A percentile compares a stretch with the other conserved stretches of the same genome.
phyloP scores from a whole-genome alignment of 768 basidiomycete genomes.

The Termitomyces sp. region DNA sequence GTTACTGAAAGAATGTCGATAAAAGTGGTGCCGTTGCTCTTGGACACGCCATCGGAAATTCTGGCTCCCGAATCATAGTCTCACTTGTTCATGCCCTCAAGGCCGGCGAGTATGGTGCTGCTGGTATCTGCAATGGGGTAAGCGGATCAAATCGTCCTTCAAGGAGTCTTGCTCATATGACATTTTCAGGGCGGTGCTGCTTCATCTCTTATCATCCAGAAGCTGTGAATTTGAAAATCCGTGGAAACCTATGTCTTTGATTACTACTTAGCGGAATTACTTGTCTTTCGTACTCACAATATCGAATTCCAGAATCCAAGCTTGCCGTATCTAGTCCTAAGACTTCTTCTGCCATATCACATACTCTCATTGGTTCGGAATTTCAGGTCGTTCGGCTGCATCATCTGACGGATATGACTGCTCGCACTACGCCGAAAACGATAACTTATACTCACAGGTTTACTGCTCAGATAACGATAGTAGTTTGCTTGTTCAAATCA shows the following conservation, averaged over 20 bases:
- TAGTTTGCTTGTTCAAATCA: neutral
- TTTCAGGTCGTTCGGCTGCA: neutral
- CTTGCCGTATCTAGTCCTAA: no score
- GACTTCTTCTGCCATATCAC: neutral
- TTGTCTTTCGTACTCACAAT: conserved; percentile 11
- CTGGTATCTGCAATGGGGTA: conserved; percentile 96
- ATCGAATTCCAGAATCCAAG: neutral
- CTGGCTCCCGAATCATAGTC: conserved; percentile 91
- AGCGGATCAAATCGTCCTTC: conserved; percentile 25
- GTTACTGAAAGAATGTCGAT: conserved; percentile 13
- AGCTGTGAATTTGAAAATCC: conserved; percentile 64
- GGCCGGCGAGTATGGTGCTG: conserved; percentile 90
- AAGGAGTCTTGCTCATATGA: conserved; percentile 1
- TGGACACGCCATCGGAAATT: conserved; percentile 95
- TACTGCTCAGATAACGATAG: neutral
- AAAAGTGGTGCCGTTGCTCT: conserved; percentile 92
- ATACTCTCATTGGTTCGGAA: neutral
- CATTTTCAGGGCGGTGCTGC: conserved; percentile 79
- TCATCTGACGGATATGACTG: neutral
- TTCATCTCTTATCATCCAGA: conserved; percentile 87
- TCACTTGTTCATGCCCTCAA: conserved; percentile 90
- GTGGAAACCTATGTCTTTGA: conserved; percentile 30
- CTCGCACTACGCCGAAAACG: neutral
- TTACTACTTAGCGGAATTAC: conserved; percentile 7
- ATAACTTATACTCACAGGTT: neutral